Base-by-base conservation (phyloP, 2,329 filamentous ascomycete species). In the Penicillium vulpinum region DNA sequence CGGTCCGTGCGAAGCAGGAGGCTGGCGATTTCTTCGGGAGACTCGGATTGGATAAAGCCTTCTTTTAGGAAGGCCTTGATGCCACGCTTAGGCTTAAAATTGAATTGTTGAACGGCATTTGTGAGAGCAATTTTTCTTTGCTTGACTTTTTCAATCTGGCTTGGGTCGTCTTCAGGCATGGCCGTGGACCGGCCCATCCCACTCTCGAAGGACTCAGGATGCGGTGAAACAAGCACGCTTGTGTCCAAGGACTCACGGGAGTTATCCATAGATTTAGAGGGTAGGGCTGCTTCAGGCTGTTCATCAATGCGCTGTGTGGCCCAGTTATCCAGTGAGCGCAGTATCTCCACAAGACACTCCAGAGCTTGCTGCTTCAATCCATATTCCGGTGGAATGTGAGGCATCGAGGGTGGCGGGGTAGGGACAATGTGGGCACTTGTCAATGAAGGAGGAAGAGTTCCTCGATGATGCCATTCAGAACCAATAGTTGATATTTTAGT, bases 81-180 rank as follows among this genome's bases (percentile, higher is more conserved):
- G 6, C 94, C 95, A 57, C 89, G 86, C 75, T 99, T 99, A 0
- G 95, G 92, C 73, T 99, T 99, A 80, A 93, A 97, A 73, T 99
- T 99, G 82, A 99, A 99, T 60, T 91, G 89, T 48, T 88, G 86
- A 53, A 97, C 89, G 2, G 90, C 93, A 66, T 96, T 94, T 51
- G 88, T 90, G 59, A 97, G 78, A 0, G 94, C 94, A 7, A 91
- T 97, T 77, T 99, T 99, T 60, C 89, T 85, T 58, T 92, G 90
- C 77, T 97, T 97, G 54, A 92, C 91, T 73, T 89, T 95, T 69
- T 97, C 94, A n/a, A 99, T 80, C 67, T 97, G 89, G 60, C 87
- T 91, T 0, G 93, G 93, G 68, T 99, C 94, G 69, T 99, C 95
- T 56, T 97, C 92, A 4, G 86, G 76, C 26, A 87, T 78, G 21